These are phyloP conservation scores for Jamesozyma lodderae DNA, from an alignment of 805 yeast species.

Conservation along the genomic window DNA sequence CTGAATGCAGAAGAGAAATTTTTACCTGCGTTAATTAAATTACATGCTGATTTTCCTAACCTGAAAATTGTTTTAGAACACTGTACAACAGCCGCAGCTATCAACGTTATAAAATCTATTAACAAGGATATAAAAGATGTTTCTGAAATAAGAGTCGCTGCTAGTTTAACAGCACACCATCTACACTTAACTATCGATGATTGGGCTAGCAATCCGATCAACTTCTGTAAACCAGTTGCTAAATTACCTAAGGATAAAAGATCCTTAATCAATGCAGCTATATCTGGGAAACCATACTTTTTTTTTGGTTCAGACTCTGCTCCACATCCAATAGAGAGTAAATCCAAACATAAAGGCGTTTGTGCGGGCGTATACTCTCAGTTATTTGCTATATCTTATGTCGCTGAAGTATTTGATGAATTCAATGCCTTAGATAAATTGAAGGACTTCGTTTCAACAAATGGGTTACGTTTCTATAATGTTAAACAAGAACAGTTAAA, in stretches of 20 bases:
- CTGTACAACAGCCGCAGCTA: slow-evolving; percentile 86
- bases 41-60: slow-evolving; percentile 77
- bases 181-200: slow-evolving; percentile 78
- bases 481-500: slow-evolving; percentile 39
- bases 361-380: slow-evolving; percentile 99
- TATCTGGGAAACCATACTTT: slow-evolving; percentile 83
- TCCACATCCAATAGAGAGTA: slow-evolving; percentile 81
- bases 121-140: slow-evolving; percentile 36
- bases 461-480: slow-evolving; percentile 65
- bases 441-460: slow-evolving; percentile 63
- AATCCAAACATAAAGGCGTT: slow-evolving; percentile 69
- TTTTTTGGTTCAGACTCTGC: slow-evolving; percentile 98
- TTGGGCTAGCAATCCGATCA: slow-evolving; percentile 95
- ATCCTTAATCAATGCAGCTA: slow-evolving; percentile 80
- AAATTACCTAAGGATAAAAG: slow-evolving; percentile 77
- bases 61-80: slow-evolving; percentile 86
- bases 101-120: slow-evolving; percentile 63
- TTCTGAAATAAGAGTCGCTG: slow-evolving; percentile 58
- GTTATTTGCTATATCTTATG: slow-evolving; percentile 65
- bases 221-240: slow-evolving; percentile 97
- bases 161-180: slow-evolving; percentile 94
- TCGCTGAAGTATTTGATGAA: slow-evolving; percentile 78
- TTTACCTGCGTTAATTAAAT: slow-evolving; percentile 74
- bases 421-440: slow-evolving; percentile 55
- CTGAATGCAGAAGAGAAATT: slow-evolving; percentile 90